phyloP scores from a whole-genome alignment of 192 early-diverging fungal species.

The Coemansia sp. region DNA sequence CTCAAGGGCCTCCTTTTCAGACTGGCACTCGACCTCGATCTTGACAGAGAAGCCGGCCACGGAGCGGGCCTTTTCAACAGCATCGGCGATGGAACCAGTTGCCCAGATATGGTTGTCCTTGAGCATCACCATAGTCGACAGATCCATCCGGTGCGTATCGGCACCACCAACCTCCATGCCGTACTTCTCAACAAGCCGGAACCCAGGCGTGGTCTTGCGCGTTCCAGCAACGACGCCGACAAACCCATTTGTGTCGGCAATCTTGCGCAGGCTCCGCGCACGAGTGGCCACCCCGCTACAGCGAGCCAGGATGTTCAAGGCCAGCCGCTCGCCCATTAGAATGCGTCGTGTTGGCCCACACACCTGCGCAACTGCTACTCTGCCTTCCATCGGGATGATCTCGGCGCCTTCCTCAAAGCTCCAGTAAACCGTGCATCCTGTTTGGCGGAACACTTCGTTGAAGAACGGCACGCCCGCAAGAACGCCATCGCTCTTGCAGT shows the following conservation, averaged over 20 bases:
- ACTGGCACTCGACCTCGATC: conserved; percentile 96
- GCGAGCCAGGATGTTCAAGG: conserved; percentile 91
- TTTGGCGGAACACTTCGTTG: conserved; percentile 89
- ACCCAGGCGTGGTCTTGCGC: conserved; percentile 97
- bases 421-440: conserved; percentile 94
- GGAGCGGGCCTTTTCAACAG: conserved; percentile 74
- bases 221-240: conserved; percentile 91
- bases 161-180: conserved; percentile 95
- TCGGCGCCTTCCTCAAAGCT: conserved; percentile 73
- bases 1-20: conserved; percentile 90
- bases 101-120: conserved; percentile 99
- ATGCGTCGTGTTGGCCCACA: conserved; percentile 79
- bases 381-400: conserved; percentile 68
- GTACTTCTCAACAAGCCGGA: conserved; percentile 97
- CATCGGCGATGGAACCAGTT: conserved; percentile 88
- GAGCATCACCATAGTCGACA: conserved; percentile 98
- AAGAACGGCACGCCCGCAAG: conserved; percentile 95
- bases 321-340: conserved; percentile 90
- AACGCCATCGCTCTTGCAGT: conserved; percentile 85
- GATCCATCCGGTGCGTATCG: conserved; percentile 95
- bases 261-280: conserved; percentile 42
- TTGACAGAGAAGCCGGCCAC: conserved; percentile 92
- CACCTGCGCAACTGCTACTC: conserved; percentile 72
- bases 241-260: conserved; percentile 75
- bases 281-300: conserved; percentile 90